Evolutionary conservation across 805 yeast genomes (phyloP).

Genomic region (Nakazawaea wickerhamii): DNA sequence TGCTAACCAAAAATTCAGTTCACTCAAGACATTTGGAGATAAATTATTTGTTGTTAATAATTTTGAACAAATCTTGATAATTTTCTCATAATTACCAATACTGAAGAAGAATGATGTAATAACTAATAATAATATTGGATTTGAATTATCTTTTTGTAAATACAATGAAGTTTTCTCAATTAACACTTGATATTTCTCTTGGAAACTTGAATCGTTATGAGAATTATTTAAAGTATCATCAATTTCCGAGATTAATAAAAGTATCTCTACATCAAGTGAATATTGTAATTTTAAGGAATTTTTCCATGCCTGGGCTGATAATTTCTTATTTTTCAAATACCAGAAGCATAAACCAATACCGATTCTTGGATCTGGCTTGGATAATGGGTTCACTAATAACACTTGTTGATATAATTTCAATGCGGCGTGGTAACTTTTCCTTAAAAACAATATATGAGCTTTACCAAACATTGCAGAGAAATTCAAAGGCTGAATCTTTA

Average conservation of each 20-base stretch:
- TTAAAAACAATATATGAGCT: conserved; percentile 73
- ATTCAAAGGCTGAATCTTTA: conserved; percentile 51
- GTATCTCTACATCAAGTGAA: conserved; percentile 54
- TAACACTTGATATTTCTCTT: conserved; percentile 51
- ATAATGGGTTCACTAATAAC: conserved; percentile 66
- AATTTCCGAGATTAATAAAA: conserved; percentile 64
- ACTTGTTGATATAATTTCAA: conserved; percentile 81
- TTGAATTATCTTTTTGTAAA: conserved; percentile 36
- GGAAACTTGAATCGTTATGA: conserved; percentile 56
- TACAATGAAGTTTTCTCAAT: conserved; percentile 42
- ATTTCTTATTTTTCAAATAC: conserved; percentile 70
- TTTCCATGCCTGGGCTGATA: conserved; percentile 81
- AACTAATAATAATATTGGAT: conserved; percentile 59
- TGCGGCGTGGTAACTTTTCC: conserved; percentile 67
- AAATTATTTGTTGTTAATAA: not conserved
- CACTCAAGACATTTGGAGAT: conserved; percentile 39
- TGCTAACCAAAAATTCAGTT: conserved; percentile 80
- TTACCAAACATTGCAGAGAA: conserved; percentile 75
- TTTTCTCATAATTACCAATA: conserved; percentile 52
- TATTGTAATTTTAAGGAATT: conserved; percentile 63
- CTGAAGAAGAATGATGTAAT: conserved; percentile 71
- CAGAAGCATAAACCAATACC: conserved; percentile 95
- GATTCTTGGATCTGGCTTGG: conserved; percentile 87
- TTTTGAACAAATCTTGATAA: conserved; percentile 43
- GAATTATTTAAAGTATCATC: conserved; percentile 56